Conservation (phyloP, 1,284 basidiomycete genomes). For the Trichosporon coremiiforme region DNA sequence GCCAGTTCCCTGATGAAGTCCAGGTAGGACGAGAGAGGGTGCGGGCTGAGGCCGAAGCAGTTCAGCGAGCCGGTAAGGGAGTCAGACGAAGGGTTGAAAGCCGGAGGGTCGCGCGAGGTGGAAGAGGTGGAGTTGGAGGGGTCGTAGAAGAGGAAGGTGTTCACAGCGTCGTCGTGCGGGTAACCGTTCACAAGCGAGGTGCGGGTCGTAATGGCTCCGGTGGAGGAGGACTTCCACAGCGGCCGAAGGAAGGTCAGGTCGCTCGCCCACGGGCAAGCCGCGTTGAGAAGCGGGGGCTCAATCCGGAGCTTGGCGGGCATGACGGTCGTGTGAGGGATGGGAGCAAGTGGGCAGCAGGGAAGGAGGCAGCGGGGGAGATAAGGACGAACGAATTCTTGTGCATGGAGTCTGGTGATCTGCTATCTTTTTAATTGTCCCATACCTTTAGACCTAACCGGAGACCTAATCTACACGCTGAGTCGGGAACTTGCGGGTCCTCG, state of each 20-base stretch:
- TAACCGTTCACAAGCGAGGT: constrained; percentile 31
- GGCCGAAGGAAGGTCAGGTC: constrained; percentile 27
- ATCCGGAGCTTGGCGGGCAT: constrained; percentile 23
- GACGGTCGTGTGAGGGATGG: too few relatives aligned
- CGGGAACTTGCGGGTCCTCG: neutral
- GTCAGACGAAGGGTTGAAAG: constrained; percentile 13
- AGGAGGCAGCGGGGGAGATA: neutral
- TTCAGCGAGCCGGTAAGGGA: constrained; percentile 23
- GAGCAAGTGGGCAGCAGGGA: too few relatives aligned
- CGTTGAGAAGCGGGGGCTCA: constrained; percentile 30
- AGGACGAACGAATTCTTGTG: neutral
- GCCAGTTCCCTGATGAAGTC: constrained; percentile 20
- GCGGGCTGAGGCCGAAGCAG: constrained; percentile 29
- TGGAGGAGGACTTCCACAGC: constrained; percentile 22
- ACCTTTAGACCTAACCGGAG: neutral
- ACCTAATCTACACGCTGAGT: constrained; percentile 3
- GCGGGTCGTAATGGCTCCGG: constrained; percentile 32
- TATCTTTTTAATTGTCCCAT: constrained; percentile 5
- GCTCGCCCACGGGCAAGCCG: constrained; percentile 30
- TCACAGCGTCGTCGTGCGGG: constrained; percentile 30
- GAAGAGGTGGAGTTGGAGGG: neutral
- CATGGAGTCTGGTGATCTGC: neutral
- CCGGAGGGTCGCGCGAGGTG: neutral
- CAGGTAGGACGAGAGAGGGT: constrained; percentile 22
- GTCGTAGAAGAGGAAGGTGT: constrained; percentile 33